These are phyloP conservation scores for Xylariaceae sp. DNA, from an alignment of 2,329 filamentous ascomycete genomes.

Conservation along the genomic window DNA sequence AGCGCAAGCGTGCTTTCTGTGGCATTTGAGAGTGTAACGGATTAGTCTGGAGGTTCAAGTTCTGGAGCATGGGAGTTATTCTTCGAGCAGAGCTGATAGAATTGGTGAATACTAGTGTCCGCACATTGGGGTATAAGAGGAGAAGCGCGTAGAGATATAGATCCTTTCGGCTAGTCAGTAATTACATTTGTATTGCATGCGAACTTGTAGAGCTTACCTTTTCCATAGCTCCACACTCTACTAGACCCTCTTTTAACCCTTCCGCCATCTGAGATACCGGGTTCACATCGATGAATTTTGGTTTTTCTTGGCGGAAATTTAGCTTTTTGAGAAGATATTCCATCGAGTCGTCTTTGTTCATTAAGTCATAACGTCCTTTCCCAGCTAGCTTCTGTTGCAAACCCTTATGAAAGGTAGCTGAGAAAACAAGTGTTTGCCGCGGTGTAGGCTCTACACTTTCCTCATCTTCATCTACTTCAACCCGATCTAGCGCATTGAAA, in stretches of 20 bases:
- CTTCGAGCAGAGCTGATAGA: conserved; percentile 91
- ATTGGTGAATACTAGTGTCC: conserved; percentile 92
- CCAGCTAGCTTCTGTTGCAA: conserved; percentile 89
- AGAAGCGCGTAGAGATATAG: conserved; percentile 90
- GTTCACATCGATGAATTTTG: conserved; percentile 91
- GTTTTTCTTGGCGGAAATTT: conserved; percentile 80
- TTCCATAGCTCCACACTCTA: conserved; percentile 91
- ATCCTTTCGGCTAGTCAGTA: conserved; percentile 56
- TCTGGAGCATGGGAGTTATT: conserved; percentile 80
- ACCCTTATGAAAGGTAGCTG: conserved; percentile 90
- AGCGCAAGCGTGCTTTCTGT: conserved; percentile 92
- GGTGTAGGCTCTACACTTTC: conserved; percentile 49
- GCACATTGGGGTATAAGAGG: conserved; percentile 76
- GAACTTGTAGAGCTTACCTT: conserved; percentile 60
- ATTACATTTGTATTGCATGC: neutral
- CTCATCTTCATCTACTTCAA: conserved; percentile 57
- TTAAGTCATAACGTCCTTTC: conserved; percentile 68
- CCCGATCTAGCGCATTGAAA: conserved; percentile 74
- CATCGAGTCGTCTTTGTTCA: conserved; percentile 79
- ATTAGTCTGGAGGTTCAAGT: conserved; percentile 74
- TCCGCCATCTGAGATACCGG: conserved; percentile 87
- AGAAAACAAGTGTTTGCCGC: conserved; percentile 92
- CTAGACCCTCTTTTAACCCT: conserved; percentile 81
- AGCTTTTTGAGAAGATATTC: conserved; percentile 90
- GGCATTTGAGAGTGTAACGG: conserved; percentile 92